Conservation (phyloP, 768 basidiomycete genomes). For the Cantharellus anzutake region DNA sequence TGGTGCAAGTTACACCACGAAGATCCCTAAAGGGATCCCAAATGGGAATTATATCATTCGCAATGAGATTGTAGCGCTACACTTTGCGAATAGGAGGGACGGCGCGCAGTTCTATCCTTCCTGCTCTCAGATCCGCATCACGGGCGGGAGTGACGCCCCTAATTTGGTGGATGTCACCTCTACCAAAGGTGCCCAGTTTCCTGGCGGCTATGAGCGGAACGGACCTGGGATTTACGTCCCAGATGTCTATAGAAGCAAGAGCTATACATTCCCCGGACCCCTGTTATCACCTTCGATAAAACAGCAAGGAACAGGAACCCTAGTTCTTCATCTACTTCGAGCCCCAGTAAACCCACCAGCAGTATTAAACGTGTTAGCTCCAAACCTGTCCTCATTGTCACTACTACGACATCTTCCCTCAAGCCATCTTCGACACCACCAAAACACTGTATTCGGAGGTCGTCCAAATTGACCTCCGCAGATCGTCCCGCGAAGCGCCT, state of each 20-base stretch:
- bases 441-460: no score
- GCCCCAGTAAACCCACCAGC: no score
- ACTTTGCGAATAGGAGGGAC: constrained; percentile 33
- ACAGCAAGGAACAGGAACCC: neutral
- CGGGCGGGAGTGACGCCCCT: constrained; percentile 30
- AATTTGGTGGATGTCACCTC: constrained; percentile 14
- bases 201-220: constrained; percentile 49
- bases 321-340: neutral
- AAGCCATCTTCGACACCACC: no score
- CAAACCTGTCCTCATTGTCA: no score
- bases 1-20: constrained; percentile 3
- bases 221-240: constrained; percentile 50
- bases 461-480: no score
- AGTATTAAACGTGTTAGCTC: no score
- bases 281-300: constrained; percentile 4
- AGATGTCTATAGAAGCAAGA: neutral
- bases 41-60: constrained; percentile 28
- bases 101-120: constrained; percentile 71
- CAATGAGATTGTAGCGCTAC: constrained; percentile 53
- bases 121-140: constrained; percentile 35
- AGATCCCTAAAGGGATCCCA: neutral
- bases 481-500: no score
- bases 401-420: no score
- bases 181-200: constrained; percentile 33
- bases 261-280: constrained; percentile 9